These are phyloP conservation scores for Zymoseptoria ardabiliae DNA, from an alignment of 2,329 filamentous ascomycete species.

Conservation along the genomic window DNA sequence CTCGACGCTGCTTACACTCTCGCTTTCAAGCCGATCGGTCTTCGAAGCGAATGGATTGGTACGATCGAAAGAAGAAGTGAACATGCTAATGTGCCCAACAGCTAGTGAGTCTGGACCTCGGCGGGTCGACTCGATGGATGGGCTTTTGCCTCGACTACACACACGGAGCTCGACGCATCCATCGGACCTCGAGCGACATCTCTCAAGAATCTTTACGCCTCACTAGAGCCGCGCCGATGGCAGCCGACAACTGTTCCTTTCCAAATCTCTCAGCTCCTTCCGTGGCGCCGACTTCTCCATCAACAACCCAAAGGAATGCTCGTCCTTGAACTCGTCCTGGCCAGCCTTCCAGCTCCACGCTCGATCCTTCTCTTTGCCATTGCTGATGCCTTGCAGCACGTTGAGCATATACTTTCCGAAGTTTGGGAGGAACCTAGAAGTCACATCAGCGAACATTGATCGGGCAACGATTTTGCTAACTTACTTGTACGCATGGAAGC, in stretches of 20 bases:
- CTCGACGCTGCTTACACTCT: not conserved
- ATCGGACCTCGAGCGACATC: not conserved
- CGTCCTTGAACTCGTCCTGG: conserved; percentile 11
- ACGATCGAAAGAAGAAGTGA: too few relatives aligned
- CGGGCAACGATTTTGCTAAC: not conserved
- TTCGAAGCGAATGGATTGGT: not conserved
- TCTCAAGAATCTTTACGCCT: not conserved
- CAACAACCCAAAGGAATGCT: conserved; percentile 2
- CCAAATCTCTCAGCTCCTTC: conserved; percentile 11
- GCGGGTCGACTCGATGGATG: too few relatives aligned
- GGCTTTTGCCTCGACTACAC: too few relatives aligned
- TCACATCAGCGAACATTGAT: not conserved
- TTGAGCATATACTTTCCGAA: conserved; percentile 54
- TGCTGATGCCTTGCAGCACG: conserved; percentile 29
- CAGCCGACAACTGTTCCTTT: not conserved
- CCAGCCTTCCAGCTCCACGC: conserved; percentile 18
- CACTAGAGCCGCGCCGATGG: not conserved
- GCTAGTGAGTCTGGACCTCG: too few relatives aligned
- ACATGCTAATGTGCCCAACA: too few relatives aligned
- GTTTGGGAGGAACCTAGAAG: conserved; percentile 44
- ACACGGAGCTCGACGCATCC: too few relatives aligned
- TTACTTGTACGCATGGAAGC: conserved; percentile 47
- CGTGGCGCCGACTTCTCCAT: conserved; percentile 11
- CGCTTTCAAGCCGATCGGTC: too few relatives aligned
- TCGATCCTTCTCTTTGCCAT: conserved; percentile 31